Percentiles rank a stretch among this genome's conserved stretches.
Evolutionary conservation across 2,329 filamentous ascomycete genomes (phyloP).

Genomic region (Fonsecaea pedrosoi): DNA sequence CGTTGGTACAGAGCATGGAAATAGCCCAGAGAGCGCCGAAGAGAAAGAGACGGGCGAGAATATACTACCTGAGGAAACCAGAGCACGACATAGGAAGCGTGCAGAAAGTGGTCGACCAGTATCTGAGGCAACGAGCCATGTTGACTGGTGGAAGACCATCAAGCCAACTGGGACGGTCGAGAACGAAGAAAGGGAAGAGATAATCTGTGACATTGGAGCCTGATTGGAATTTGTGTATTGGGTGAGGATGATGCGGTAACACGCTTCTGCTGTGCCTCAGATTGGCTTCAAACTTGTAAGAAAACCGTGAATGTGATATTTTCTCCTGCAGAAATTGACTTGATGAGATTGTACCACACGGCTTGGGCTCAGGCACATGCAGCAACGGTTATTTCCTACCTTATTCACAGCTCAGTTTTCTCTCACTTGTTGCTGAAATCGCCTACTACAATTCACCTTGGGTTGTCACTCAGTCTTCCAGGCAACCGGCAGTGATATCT

Average conservation of each 20-base stretch:
- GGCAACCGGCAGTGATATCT: background rate
- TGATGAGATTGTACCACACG: background rate
- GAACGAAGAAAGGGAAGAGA: constrained; percentile 32
- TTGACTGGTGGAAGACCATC: constrained; percentile 45
- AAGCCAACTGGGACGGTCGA: constrained; percentile 21
- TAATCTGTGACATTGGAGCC: background rate
- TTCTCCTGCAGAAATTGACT: background rate
- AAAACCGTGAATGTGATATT: background rate
- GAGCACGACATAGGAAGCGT: constrained; percentile 88
- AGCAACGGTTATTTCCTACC: background rate
- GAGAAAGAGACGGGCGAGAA: constrained; percentile 81
- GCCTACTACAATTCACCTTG: background rate
- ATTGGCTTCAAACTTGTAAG: constrained; percentile 9
- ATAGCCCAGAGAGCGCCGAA: constrained; percentile 86
- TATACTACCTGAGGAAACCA: constrained; percentile 87
- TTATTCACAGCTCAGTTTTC: background rate
- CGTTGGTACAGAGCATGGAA: constrained; percentile 87
- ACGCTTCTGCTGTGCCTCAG: background rate
- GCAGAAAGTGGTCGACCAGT: constrained; percentile 76
- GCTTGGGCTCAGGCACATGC: background rate
- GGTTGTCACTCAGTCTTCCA: background rate
- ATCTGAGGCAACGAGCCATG: constrained; percentile 61
- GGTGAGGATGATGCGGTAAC: background rate
- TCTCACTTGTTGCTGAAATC: background rate
- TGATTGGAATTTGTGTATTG: background rate